Evolutionary conservation across 2,329 filamentous ascomycete species (phyloP).

Genomic region (Aureobasidium sp.): DNA sequence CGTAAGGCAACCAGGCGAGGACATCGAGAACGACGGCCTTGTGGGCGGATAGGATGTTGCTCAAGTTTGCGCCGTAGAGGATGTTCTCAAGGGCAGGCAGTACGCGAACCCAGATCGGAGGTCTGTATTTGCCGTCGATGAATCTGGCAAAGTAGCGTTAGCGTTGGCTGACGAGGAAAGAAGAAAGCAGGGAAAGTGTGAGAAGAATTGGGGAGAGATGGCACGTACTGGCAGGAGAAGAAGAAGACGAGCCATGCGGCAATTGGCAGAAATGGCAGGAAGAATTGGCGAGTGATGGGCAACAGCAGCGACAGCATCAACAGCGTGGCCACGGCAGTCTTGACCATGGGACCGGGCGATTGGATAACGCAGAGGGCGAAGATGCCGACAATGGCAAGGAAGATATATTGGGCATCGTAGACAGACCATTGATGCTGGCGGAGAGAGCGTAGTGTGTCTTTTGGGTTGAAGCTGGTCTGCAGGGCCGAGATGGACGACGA

Average conservation of each 20-base stretch:
- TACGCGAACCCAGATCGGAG: slow-evolving; percentile 91
- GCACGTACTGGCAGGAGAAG: slow-evolving; percentile 79
- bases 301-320: slow-evolving; percentile 65
- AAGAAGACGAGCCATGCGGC: slow-evolving; percentile 85
- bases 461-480: slow-evolving; percentile 72
- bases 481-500: slow-evolving; percentile 66
- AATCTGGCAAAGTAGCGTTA: slow-evolving; percentile 49
- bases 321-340: slow-evolving; percentile 60
- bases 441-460: slow-evolving; percentile 66
- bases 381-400: slow-evolving; percentile 64
- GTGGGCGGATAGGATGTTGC: slow-evolving; percentile 89
- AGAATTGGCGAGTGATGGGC: slow-evolving; percentile 82
- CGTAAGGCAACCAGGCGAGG: slow-evolving; percentile 88
- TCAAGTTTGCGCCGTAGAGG: slow-evolving; percentile 88
- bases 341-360: slow-evolving; percentile 65
- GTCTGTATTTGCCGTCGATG: slow-evolving; percentile 78
- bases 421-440: slow-evolving; percentile 70
- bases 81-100: slow-evolving; percentile 93
- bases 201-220: background rate
- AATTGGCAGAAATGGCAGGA: slow-evolving; percentile 77
- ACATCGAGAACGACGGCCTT: slow-evolving; percentile 76
- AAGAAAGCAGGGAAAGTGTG: background rate
- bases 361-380: slow-evolving; percentile 81
- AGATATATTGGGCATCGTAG: slow-evolving; percentile 77
- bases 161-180: background rate